phyloP scores from a whole-genome alignment of 352 stramenopile genomes.

The Elongisporangium anandrum region DNA sequence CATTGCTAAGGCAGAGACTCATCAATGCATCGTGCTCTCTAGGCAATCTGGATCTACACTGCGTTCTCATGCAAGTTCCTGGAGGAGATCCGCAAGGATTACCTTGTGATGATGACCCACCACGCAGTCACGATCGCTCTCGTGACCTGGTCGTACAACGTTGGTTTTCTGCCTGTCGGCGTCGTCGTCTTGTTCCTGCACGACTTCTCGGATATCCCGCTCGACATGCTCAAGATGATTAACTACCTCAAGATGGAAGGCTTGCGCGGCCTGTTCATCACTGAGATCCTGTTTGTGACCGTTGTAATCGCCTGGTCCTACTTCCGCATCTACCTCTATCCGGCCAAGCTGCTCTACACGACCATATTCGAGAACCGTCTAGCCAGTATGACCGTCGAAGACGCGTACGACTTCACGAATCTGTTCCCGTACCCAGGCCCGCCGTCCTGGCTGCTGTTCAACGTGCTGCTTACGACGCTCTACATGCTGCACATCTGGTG shows the following conservation, averaged over 20 bases:
- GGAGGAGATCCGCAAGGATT: conserved; percentile 86
- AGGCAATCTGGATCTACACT: conserved; percentile 89
- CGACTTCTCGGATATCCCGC: conserved; percentile 84
- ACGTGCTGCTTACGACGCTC: conserved; percentile 64
- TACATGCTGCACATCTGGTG: conserved; percentile 86
- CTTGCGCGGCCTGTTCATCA: conserved; percentile 56
- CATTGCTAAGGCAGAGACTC: not conserved
- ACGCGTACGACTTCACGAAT: conserved; percentile 67
- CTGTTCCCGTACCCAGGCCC: conserved; percentile 65
- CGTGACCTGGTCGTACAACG: conserved; percentile 77
- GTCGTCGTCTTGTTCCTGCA: conserved; percentile 83
- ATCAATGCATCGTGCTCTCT: not conserved
- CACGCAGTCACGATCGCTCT: conserved; percentile 85
- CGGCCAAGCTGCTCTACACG: conserved; percentile 76
- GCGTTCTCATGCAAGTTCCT: conserved; percentile 88
- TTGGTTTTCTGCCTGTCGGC: conserved; percentile 77
- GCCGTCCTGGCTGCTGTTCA: conserved; percentile 81
- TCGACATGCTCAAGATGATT: conserved; percentile 88
- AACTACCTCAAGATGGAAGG: conserved; percentile 89
- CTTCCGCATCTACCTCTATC: conserved; percentile 85
- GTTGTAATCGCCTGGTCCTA: conserved; percentile 74
- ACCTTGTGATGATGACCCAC: conserved; percentile 89
- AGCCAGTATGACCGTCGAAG: conserved; percentile 62
- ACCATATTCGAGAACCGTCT: conserved; percentile 69
- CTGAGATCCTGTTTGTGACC: conserved; percentile 69